Percentiles rank a stretch among this genome's conserved stretches.
These are phyloP conservation scores for Alternaria incomplexa DNA, from an alignment of 2,329 filamentous ascomycete genomes.

Conservation along the genomic window DNA sequence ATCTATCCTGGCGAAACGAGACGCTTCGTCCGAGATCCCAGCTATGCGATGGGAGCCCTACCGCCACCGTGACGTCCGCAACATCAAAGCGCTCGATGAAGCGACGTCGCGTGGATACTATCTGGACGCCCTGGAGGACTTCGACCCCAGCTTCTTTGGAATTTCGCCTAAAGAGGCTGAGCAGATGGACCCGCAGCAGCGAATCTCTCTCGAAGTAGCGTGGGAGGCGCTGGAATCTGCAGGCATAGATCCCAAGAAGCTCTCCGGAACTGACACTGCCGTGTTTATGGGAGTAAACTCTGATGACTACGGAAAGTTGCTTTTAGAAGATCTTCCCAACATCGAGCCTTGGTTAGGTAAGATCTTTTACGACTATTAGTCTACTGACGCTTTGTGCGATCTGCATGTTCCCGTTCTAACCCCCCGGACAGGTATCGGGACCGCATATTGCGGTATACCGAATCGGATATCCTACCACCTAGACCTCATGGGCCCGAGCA, in stretches of 20 bases:
- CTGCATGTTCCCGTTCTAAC: not conserved
- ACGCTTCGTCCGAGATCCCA: not conserved
- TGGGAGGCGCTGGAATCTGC: not conserved
- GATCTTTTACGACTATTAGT: not conserved
- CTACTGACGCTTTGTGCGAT: not conserved
- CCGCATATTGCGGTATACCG: not conserved
- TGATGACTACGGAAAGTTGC: not conserved
- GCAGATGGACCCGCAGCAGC: not conserved
- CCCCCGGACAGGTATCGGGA: not conserved
- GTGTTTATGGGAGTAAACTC: not conserved
- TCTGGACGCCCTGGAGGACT: not conserved
- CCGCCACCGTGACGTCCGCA: not conserved
- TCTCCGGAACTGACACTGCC: not conserved
- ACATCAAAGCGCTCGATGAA: not conserved
- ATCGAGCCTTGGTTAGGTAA: not conserved
- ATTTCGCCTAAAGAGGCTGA: not conserved
- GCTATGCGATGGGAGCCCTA: not conserved
- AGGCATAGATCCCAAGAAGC: not conserved
- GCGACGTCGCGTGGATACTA: not conserved
- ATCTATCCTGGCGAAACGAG: not conserved
- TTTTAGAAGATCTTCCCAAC: not conserved
- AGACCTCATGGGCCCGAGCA: conserved; percentile 29
- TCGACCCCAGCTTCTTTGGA: not conserved
- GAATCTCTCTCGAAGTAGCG: not conserved
- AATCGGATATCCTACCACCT: conserved; percentile 33